These are phyloP conservation scores for Syzygium grande DNA, from an alignment of 345 rosid genomes.

Conservation along the genomic window DNA sequence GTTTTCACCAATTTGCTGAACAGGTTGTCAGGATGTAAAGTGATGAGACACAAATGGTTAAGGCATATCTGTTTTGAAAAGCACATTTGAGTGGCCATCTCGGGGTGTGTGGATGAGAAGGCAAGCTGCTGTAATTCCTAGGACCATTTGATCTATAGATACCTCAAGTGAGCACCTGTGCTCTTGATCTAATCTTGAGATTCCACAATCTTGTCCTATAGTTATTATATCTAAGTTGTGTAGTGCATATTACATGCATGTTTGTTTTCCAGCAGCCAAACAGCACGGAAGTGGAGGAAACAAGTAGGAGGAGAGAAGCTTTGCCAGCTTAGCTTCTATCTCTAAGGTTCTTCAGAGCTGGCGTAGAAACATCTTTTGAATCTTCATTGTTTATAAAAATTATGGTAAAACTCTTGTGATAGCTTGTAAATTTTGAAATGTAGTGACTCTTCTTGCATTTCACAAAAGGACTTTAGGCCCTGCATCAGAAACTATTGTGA, in stretches of 20 bases:
- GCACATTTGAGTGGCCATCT: not conserved
- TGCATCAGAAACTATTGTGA: not conserved
- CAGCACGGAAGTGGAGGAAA: not conserved
- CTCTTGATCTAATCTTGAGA: not conserved
- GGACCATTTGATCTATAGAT: not conserved
- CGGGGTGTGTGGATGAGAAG: not conserved
- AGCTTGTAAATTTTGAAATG: not conserved
- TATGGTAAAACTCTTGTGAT: not conserved
- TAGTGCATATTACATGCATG: not conserved
- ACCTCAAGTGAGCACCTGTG: not conserved
- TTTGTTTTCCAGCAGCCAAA: not conserved
- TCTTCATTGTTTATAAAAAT: not conserved
- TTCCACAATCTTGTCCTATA: not conserved
- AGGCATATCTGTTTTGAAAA: not conserved
- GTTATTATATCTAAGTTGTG: not conserved
- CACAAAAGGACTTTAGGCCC: not conserved
- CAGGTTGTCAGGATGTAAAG: not conserved
- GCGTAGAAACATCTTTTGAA: not conserved
- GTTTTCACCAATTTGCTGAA: not conserved
- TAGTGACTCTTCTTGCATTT: not conserved
- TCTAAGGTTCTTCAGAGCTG: not conserved
- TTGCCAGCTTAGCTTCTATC: not conserved
- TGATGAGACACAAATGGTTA: not conserved
- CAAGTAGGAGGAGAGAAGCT: not conserved
- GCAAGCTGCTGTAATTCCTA: not conserved